Base-by-base conservation (phyloP, 2,329 filamentous ascomycete species). In the Bipolaris sorokiniana region DNA sequence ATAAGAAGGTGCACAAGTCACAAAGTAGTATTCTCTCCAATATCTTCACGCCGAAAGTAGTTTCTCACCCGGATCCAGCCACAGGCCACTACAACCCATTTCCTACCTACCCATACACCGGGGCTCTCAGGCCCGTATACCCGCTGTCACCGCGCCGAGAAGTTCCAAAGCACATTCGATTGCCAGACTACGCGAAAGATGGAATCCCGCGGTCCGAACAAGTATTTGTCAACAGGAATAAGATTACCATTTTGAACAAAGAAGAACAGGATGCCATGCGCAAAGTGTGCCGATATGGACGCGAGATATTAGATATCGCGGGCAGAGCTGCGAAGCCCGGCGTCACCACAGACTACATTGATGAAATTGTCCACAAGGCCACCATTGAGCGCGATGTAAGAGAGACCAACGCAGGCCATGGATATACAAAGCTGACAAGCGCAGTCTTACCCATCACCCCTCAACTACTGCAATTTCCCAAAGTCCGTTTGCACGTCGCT, bases 401-500 rank as follows among this genome's bases (percentile, higher is more conserved):
- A 76, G 11, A 34, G 18, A 23, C 11, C 3, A 15, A 11, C 3
- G 1, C 6, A 26, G 3, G n/a, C 37, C 3, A 9, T 22, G 11
- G 13, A 18, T 10, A 31, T 22, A 16, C 11, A 26, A 11, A 16
- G 54, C 69, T 72, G 73, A 63, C 13, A 7, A 16, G 18, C n/a
- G 44, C 61, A 97, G 93, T 90, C 92, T 9, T 98, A 98, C 75
- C 94, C 94, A 0, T 97, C 94, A 0, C 92, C 94, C 1, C 82
- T 98, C 33, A 97, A 97, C 81, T 98, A 98, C 80, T 90, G 91
- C 81, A 84, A 93, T 77, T 99, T 98, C 79, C 95, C 95, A 64
- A 99, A 99, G 81, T 99, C 95, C 0, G 91, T 97, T 61, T 99
- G 95, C 79, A 98, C 94, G 3, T 98, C 94, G 2, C 80, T 91